phyloP scores from a whole-genome alignment of 2,329 filamentous ascomycete species.

The Aspergillus sp. region DNA sequence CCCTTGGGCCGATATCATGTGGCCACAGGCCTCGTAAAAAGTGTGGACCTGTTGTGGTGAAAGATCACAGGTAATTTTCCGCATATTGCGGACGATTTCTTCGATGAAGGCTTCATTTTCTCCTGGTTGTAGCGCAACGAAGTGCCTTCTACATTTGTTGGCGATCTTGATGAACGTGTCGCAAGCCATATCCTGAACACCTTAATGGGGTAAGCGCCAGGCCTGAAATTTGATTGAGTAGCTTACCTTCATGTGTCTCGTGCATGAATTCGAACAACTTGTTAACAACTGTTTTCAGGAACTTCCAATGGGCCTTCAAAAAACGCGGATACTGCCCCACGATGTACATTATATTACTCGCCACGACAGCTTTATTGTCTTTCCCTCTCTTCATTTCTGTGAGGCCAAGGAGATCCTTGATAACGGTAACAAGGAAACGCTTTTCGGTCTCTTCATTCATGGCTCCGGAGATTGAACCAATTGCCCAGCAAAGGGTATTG shows the following conservation, averaged over 20 bases:
- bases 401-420: conserved; percentile 93
- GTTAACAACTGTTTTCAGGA: conserved; percentile 98
- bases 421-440: conserved; percentile 95
- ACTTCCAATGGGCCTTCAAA: conserved; percentile 99
- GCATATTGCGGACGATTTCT: conserved; percentile 93
- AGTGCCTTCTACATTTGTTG: conserved; percentile 95
- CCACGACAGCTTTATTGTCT: conserved; percentile 98
- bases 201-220: conserved; percentile 45
- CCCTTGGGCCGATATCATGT: conserved; percentile 98
- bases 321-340: conserved; percentile 98
- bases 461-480: conserved; percentile 94
- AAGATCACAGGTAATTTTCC: conserved; percentile 92
- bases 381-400: conserved; percentile 99
- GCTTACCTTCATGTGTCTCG: conserved; percentile 89
- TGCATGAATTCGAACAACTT: conserved; percentile 99
- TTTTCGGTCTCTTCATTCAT: conserved; percentile 99
- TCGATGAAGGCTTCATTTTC: conserved; percentile 97
- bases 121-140: conserved; percentile 91
- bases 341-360: conserved; percentile 99
- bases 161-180: conserved; percentile 99
- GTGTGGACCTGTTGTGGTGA: conserved; percentile 97
- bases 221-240: neutral
- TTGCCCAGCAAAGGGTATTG: conserved; percentile 99
- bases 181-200: conserved; percentile 99
- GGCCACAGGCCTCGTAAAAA: conserved; percentile 97